Evolutionary conservation across 257 asterid genomes (phyloP), one percentile per base, ranked within the genome.

Genomic region (Capsicum rhomboideum): DNA sequence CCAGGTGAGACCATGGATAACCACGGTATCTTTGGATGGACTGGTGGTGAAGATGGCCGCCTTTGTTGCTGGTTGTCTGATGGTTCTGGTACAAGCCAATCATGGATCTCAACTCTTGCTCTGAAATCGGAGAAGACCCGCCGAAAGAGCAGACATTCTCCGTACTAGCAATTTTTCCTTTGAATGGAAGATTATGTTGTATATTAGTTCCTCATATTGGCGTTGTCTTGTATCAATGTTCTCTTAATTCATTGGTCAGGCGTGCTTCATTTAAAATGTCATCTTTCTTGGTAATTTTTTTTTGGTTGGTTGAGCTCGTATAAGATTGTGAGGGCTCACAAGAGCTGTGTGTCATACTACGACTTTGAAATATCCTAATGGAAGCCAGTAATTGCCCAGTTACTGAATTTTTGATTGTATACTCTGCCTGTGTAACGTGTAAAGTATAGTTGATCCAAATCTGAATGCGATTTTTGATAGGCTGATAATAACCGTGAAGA

Each of bases 31-130:
- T 94, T 92, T 54, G 97, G 98, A 55, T 97, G 99, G 98, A 92
- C 94, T 0, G 99, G 99, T 1, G 97, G 98, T 16, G 98, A 97
- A 88, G 99, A 97, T 86, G 98, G 99, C 40, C 97, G 99, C 37
- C 79, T 95, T 71, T 94, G 97, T 86, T 92, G 97, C 84, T 97
- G 99, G 98, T 85, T 86, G 59, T 90, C 97, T 2, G 96, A 90
- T 77, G 90, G 86, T 55, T 88, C 90, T 3, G 86, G 42, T 80
- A 55, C 68, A 9, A 89, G 89, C 37, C 29, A 67, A 34, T 96
- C 99, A 1, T 96, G 97, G 96, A 88, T 92, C 50, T 91, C 97
- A 8, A 64, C 94, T 12, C 79, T 93, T 87, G 97, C 89, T 6
- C 85, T 90, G 55, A 96, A 90, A 86, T 88, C 96, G 13, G 89